A percentile compares a stretch with the other conserved stretches of the same genome.
Conservation (phyloP, 2,329 filamentous ascomycete species). For the Fusarium poae region DNA sequence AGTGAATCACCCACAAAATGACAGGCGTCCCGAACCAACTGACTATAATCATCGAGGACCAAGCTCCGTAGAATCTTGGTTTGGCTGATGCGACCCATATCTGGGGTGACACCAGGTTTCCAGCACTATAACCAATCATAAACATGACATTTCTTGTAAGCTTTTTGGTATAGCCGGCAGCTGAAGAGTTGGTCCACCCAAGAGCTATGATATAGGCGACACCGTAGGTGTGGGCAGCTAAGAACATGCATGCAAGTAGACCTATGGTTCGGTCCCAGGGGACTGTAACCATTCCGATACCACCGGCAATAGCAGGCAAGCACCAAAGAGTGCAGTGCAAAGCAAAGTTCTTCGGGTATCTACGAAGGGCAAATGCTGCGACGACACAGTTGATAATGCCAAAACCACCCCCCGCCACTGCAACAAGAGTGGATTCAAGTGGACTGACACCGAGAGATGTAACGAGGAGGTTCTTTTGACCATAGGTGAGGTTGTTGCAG, state of each 20-base stretch:
- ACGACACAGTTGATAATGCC: constrained; percentile 51
- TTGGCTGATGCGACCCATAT: constrained; percentile 51
- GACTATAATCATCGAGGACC: constrained; percentile 45
- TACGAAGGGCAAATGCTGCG: constrained; percentile 50
- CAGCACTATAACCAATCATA: constrained; percentile 54
- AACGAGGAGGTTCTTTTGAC: constrained; percentile 56
- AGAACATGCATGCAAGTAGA: constrained; percentile 47
- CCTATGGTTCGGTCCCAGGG: constrained; percentile 45
- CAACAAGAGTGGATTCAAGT: constrained; percentile 57
- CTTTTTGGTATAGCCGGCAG: constrained; percentile 52
- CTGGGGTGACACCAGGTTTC: constrained; percentile 55
- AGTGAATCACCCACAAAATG: constrained; percentile 52
- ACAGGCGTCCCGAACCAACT: constrained; percentile 55
- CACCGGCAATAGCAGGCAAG: constrained; percentile 45
- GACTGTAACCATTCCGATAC: constrained; percentile 49
- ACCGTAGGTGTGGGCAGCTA: constrained; percentile 53
- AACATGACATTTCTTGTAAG: constrained; percentile 58
- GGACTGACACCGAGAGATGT: constrained; percentile 53
- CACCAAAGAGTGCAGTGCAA: constrained; percentile 50
- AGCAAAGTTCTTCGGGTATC: constrained; percentile 51
- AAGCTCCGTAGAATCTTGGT: constrained; percentile 48
- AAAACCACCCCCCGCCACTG: constrained; percentile 55
- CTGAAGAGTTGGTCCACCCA: constrained; percentile 25
- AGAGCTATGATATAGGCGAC: constrained; percentile 29
- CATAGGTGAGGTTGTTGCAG: constrained; percentile 57